Evolutionary conservation across 1,284 basidiomycete genomes (phyloP), one percentile per base, ranked within the genome.

Genomic region (Irpex lacteus): DNA sequence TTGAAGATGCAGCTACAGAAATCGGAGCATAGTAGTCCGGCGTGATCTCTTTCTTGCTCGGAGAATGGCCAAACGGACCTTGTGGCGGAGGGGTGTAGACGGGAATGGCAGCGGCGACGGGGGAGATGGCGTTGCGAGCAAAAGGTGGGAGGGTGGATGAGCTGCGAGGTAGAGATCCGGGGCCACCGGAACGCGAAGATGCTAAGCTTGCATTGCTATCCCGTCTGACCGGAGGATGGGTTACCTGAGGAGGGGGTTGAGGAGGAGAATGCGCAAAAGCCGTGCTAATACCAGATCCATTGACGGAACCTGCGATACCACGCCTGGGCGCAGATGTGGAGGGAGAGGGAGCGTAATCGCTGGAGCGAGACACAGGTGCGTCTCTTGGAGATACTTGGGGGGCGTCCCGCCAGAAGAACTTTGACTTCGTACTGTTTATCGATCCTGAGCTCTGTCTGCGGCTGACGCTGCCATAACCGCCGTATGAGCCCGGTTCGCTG

Each of bases 381-480:
- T 65, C 65, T 6, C 70, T 65, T 38, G 68, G 60, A 8, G 66
- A 54, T 1, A 47, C 56, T 19, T 60, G 52, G 4, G 69, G 67
- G 3, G 21, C 54, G 26, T 56, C 26, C 9, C 63, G 63, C 71
- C 70, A 73, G 50, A 66, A 52, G 32, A 70, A 61, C n/a, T 60
- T 69, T 9, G 69, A 66, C 26, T 68, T 59, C 8, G 63, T 63
- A 44, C 67, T 69, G 4, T 70, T 70, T 21, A 74, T 56, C 4
- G 72, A 71, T 26, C 68, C 68, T 5, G 61, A 49, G 55, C 70
- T 71, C 34, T 65, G 63, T 15, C 67, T 66, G 11, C 70, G 69
- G n/a, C 68, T 68, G 4, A 73, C 50, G 50, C 52, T 34, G 15
- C 60, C 66, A 64, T 59, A 67, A 62, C 40, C 67, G 65, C 21